These are phyloP conservation scores for Podaxis sp. DNA, from an alignment of 768 basidiomycete species.

Conservation along the genomic window DNA sequence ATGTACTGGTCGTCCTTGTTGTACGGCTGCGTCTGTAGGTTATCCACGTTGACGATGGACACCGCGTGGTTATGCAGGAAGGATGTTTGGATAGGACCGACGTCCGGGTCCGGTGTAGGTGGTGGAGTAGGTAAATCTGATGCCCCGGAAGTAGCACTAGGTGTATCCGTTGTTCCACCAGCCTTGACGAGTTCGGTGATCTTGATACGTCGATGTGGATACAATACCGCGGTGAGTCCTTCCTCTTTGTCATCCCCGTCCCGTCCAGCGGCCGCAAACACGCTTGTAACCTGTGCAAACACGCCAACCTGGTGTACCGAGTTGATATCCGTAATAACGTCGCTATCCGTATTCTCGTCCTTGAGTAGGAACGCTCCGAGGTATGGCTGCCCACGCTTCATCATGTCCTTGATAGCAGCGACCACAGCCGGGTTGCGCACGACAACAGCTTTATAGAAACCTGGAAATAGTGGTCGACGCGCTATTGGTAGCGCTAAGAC, in stretches of 20 bases:
- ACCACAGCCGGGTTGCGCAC: slow-evolving; percentile 89
- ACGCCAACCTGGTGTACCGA: slow-evolving; percentile 92
- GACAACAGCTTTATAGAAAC: slow-evolving; percentile 98
- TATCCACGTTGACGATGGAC: slow-evolving; percentile 86
- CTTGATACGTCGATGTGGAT: slow-evolving; percentile 86
- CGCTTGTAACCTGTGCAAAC: slow-evolving; percentile 94
- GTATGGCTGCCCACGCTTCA: slow-evolving; percentile 95
- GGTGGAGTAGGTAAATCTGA: not conserved
- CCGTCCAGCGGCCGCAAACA: slow-evolving; percentile 61
- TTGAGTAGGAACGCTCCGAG: slow-evolving; percentile 95
- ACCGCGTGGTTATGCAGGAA: slow-evolving; percentile 80
- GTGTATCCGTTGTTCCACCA: slow-evolving; percentile 33
- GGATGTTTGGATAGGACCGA: slow-evolving; percentile 72
- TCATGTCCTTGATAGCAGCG: slow-evolving; percentile 92
- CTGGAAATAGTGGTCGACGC: slow-evolving; percentile 91
- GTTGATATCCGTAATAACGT: slow-evolving; percentile 84
- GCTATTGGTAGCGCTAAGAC: slow-evolving; percentile 94
- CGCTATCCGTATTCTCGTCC: slow-evolving; percentile 88
- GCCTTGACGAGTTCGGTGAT: slow-evolving; percentile 84
- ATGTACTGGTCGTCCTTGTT: slow-evolving; percentile 93
- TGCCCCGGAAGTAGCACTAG: not conserved
- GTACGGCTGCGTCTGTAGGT: slow-evolving; percentile 76
- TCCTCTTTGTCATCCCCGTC: slow-evolving; percentile 71
- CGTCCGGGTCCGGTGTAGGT: slow-evolving; percentile 5
- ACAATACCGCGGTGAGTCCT: slow-evolving; percentile 90